Evolutionary conservation across 2,329 filamentous ascomycete genomes (phyloP), one percentile per base, ranked within the genome.

Genomic region (Ceratocystis eucalypticola): DNA sequence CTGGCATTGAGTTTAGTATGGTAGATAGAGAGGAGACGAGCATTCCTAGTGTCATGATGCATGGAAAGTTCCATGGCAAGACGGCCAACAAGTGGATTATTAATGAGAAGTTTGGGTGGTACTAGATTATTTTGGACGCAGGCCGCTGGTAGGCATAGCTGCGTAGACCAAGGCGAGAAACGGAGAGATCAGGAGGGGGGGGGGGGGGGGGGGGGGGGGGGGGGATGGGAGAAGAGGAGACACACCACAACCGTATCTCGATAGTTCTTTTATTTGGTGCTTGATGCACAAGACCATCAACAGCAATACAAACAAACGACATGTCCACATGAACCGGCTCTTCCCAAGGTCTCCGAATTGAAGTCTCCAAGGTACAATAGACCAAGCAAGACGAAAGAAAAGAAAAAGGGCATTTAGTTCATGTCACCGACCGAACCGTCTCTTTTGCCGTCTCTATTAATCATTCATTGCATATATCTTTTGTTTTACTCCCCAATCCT

Each of bases 81-180:
- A 44, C n/a, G 17, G 61, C 67, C 12, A 75, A 90, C 5, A 84
- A 88, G 62, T 93, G 89, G 88, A 75, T 90, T 63, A 82, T 80
- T 12, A 90, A 88, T 71, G 88, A 92, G 75, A 91, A 90, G 76
- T 91, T 83, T 75, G 87, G 80, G 0, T 93, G 88, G 88, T 90
- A 86, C 73, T 92, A 77, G 70, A 63, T 3, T 44, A 59, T 25
- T 15, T 12, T 33, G 41, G 4, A 28, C 7, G 22, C 22, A 59
- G 59, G 28, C 28, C 28, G 53, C 55, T 33, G 33, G 22, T 48
- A 6, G 46, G 48, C 22, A 50, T 10, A 50, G 46, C 6, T n/a
- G n/a, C 46, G 10, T 50, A 20, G 46, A 20, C 6, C 45, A 37
- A 12, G 33, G 33, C 33, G 33, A 12, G 33, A 37, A 37, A 37